Evolutionary conservation across 2,329 filamentous ascomycete species (phyloP).

Genomic region (Emmonsia crescens): DNA sequence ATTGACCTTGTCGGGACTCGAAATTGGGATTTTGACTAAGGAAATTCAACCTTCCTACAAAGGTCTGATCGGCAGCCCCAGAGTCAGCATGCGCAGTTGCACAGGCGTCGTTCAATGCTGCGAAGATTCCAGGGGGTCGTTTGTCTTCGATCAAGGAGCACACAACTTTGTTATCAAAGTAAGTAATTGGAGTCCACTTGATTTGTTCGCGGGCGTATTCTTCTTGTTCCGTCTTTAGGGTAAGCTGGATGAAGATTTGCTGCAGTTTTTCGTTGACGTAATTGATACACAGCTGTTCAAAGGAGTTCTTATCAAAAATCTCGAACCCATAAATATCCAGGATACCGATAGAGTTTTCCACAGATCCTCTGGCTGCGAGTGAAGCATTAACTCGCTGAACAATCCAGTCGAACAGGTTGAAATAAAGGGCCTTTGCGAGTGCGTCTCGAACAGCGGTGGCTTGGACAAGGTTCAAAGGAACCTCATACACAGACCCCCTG

Average conservation of each 20-base stretch:
- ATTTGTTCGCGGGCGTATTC: slow-evolving; percentile 95
- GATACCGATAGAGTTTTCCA: slow-evolving; percentile 84
- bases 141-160: slow-evolving; percentile 93
- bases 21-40: slow-evolving; percentile 82
- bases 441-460: slow-evolving; percentile 81
- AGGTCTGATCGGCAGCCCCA: slow-evolving; percentile 85
- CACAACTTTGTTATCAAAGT: slow-evolving; percentile 98
- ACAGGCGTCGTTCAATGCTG: slow-evolving; percentile 92
- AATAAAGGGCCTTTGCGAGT: slow-evolving; percentile 88
- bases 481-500: slow-evolving; percentile 57
- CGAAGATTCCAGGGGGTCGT: slow-evolving; percentile 83
- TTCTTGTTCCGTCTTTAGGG: slow-evolving; percentile 91
- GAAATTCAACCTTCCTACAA: slow-evolving; percentile 84
- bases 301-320: slow-evolving; percentile 98
- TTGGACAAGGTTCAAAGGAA: slow-evolving; percentile 77
- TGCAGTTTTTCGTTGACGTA: slow-evolving; percentile 99
- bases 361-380: slow-evolving; percentile 62
- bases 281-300: slow-evolving; percentile 98
- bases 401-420: slow-evolving; percentile 98
- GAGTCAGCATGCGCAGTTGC: slow-evolving; percentile 97
- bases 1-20: slow-evolving; percentile 83
- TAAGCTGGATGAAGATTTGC: slow-evolving; percentile 98
- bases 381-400: slow-evolving; percentile 85
- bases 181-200: slow-evolving; percentile 97
- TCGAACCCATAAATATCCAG: slow-evolving; percentile 99